A percentile compares a stretch with the other conserved stretches of the same genome.
These are phyloP conservation scores for Triticum urartu DNA, from an alignment of 176 grass and related monocot genomes.

Conservation along the genomic window DNA sequence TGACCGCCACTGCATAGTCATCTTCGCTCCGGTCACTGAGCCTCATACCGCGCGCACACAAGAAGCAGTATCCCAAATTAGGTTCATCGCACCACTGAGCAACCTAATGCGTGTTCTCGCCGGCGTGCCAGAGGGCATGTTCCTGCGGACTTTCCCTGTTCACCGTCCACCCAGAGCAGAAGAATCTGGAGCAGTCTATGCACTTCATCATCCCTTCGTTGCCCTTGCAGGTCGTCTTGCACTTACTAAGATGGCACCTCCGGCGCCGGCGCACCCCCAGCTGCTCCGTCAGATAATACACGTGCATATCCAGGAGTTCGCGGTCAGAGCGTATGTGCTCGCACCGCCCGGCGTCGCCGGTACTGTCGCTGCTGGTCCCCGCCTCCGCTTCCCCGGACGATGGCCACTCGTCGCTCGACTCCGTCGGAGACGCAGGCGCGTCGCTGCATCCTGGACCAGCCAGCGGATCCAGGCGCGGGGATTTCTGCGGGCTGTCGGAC, in stretches of 20 bases:
- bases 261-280: not conserved
- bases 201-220: constrained; percentile 42
- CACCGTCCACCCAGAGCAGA: constrained; percentile 33
- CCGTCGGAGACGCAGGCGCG: too few relatives aligned
- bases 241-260: constrained; percentile 23
- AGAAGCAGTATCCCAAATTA: constrained; percentile 54
- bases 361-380: not conserved
- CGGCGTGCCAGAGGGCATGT: constrained; percentile 55
- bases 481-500: not conserved
- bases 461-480: too few relatives aligned
- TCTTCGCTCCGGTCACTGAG: not conserved
- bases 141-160: constrained; percentile 35
- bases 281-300: constrained; percentile 13
- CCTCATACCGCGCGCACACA: constrained; percentile 14
- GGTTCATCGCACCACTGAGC: constrained; percentile 36
- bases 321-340: constrained; percentile 9
- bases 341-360: constrained; percentile 25
- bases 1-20: not conserved
- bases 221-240: constrained; percentile 3
- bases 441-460: too few relatives aligned
- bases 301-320: not conserved
- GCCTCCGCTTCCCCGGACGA: not conserved
- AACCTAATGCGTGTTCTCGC: constrained; percentile 40
- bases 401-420: not conserved
- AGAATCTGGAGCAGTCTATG: constrained; percentile 44